Evolutionary conservation across 805 yeast species (phyloP), one percentile per base, ranked within the genome.

Genomic region (Candida vartiovaarae): DNA sequence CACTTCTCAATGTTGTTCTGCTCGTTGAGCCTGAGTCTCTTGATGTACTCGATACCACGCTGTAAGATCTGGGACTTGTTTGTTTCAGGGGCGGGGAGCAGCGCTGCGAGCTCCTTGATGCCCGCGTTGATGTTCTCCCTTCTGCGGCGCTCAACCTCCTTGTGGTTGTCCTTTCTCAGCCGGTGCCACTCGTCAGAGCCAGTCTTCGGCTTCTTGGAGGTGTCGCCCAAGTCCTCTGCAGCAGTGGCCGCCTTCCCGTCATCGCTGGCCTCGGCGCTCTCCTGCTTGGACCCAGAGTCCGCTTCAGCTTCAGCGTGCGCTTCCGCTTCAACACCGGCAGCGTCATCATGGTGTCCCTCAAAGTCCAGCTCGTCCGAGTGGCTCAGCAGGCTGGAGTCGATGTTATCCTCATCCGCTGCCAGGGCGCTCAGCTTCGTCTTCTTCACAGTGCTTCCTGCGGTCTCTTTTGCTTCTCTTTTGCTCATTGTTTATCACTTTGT

Each of bases 91-190:
- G 86, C 79, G 15, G 96, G 96, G 43, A 90, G 76, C 47, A 90
- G 63, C 25, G 77, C 77, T 30, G 90, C 84, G 54, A 90, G 71
- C 54, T 81, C 86, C 55, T 78, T 80, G 58, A 90, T 88, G n/a
- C 96, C 96, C 35, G 73, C 68, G 65, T 88, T 90, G 60, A 90
- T 90, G 38, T 81, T 77, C 61, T 89, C 95, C 59, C 97, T 78
- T 64, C 97, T 78, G 55, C 96, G 79, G 60, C 95, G 76, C 67
- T 90, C 97, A 24, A 90, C 97, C 65, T 90, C 96, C 65, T 89
- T 90, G 69, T 93, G 99, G 64, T 88, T 90, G 55, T 86, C 86
- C 57, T 84, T 82, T 56, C 96, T 80, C 60, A 80, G 78, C 48
- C 74, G 74, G 59, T 83, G 88, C 91, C 93, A 85, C 61, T 84